phyloP scores from a whole-genome alignment of 495 filamentous ascomycete species.

The Aspergillus ellipticus region DNA sequence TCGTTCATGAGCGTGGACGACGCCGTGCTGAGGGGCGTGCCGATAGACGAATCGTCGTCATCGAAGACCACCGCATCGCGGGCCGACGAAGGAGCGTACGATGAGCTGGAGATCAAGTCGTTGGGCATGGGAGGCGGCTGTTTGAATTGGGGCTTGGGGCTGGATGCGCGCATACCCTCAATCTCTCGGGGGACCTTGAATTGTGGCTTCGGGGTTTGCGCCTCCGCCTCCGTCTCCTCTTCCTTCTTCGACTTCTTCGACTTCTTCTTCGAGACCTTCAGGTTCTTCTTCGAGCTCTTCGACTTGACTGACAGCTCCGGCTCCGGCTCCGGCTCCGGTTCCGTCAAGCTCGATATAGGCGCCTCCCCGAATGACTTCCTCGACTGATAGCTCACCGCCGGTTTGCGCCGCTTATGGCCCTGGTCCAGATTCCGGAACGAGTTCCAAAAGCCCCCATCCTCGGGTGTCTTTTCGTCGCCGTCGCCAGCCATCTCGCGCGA shows the following conservation, averaged over 20 bases:
- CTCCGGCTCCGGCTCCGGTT: conserved; percentile 14
- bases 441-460: conserved; percentile 16
- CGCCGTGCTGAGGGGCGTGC: conserved; percentile 15
- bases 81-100: conserved; percentile 18
- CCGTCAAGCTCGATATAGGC: conserved; percentile 17
- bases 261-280: no score
- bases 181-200: conserved; percentile 31
- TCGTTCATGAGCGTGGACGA: conserved; percentile 6
- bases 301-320: neutral
- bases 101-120: conserved; percentile 21
- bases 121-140: conserved; percentile 18
- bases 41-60: conserved; percentile 21
- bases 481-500: conserved; percentile 5
- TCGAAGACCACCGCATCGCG: conserved; percentile 15
- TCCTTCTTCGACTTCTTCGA: conserved; percentile 5
- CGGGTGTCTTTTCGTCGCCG: conserved; percentile 6
- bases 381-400: conserved; percentile 14
- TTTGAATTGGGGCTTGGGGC: conserved; percentile 26
- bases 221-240: conserved; percentile 10
- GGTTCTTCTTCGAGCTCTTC: neutral
- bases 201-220: no score
- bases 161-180: conserved; percentile 9
- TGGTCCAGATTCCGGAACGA: neutral
- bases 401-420: conserved; percentile 20
- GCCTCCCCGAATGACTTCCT: conserved; percentile 9